Conservation (phyloP, 352 stramenopile species). For the Phytopythium ostracodes region DNA sequence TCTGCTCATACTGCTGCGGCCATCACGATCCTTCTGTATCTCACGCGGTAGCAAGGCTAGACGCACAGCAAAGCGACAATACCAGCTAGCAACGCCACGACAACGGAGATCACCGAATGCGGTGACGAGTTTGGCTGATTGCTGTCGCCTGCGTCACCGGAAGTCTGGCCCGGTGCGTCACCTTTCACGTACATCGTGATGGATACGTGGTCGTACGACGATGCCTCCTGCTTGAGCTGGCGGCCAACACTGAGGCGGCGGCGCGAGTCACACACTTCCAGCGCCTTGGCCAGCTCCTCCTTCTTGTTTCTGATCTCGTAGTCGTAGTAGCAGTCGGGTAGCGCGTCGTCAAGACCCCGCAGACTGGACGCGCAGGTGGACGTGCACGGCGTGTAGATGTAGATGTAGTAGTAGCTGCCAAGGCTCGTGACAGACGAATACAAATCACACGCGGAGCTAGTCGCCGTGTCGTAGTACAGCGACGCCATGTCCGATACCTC, state of each 20-base stretch:
- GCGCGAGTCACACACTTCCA: conserved; percentile 6
- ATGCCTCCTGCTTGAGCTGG: neutral
- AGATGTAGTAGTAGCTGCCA: conserved; percentile 8
- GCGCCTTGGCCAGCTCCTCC: conserved; percentile 6
- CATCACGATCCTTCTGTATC: neutral
- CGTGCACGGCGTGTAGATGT: conserved; percentile 23
- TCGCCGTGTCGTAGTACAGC: conserved; percentile 14
- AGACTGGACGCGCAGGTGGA: conserved; percentile 20
- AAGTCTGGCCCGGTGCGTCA: neutral
- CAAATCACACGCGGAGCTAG: conserved; percentile 16
- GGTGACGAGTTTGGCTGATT: neutral
- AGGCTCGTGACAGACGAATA: conserved; percentile 11
- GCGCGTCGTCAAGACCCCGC: conserved; percentile 9
- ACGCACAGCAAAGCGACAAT: neutral
- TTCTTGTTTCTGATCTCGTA: conserved; percentile 34
- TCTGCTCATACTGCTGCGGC: neutral
- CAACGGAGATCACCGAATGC: neutral
- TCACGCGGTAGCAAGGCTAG: neutral
- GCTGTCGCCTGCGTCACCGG: neutral
- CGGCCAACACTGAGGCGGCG: neutral
- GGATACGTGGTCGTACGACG: neutral
- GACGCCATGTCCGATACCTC: conserved; percentile 17
- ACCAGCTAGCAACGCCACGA: neutral
- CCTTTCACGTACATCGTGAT: neutral
- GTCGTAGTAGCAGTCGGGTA: conserved; percentile 33